A percentile compares a stretch with the other conserved stretches of the same genome.
These are phyloP conservation scores for Kwoniella shivajii DNA, from an alignment of 1,284 basidiomycete species.

Conservation along the genomic window DNA sequence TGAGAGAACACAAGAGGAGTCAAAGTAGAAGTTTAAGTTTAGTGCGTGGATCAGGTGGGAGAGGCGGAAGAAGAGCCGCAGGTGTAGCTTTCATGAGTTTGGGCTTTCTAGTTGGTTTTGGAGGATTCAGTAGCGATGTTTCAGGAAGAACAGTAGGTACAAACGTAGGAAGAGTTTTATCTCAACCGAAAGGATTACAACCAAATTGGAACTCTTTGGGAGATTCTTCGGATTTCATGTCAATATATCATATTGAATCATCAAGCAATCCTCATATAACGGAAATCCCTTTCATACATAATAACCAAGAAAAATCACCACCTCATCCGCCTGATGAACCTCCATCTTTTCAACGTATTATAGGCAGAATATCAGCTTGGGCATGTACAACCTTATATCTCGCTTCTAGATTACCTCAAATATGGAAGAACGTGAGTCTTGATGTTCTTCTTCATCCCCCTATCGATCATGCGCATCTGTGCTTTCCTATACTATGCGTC, in stretches of 20 bases:
- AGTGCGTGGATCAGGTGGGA: slow-evolving; percentile 31
- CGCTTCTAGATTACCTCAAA: slow-evolving; percentile 87
- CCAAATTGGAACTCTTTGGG: no score
- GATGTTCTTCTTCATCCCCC: neutral
- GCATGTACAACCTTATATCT: slow-evolving; percentile 85
- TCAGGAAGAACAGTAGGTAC: neutral
- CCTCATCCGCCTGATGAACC: slow-evolving; percentile 24
- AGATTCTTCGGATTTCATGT: no score
- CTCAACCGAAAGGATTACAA: neutral
- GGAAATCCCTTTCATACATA: no score
- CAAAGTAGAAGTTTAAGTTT: slow-evolving; percentile 41
- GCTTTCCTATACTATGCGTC: no score
- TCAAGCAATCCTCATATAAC: no score
- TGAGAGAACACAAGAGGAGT: slow-evolving; percentile 24
- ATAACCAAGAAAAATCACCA: neutral
- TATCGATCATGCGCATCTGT: no score
- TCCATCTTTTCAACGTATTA: slow-evolving; percentile 57
- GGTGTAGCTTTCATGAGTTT: slow-evolving; percentile 55
- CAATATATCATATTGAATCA: no score
- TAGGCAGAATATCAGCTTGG: slow-evolving; percentile 91
- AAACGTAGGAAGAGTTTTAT: neutral
- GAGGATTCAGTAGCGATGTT: slow-evolving; percentile 1
- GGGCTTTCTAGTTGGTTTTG: slow-evolving; percentile 33
- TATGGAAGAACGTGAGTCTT: slow-evolving; percentile 89
- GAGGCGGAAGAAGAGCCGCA: slow-evolving; percentile 39